Percentiles rank a stretch among this genome's conserved stretches.
Conservation (phyloP, 805 yeast genomes). For the Candida vaughaniae region DNA sequence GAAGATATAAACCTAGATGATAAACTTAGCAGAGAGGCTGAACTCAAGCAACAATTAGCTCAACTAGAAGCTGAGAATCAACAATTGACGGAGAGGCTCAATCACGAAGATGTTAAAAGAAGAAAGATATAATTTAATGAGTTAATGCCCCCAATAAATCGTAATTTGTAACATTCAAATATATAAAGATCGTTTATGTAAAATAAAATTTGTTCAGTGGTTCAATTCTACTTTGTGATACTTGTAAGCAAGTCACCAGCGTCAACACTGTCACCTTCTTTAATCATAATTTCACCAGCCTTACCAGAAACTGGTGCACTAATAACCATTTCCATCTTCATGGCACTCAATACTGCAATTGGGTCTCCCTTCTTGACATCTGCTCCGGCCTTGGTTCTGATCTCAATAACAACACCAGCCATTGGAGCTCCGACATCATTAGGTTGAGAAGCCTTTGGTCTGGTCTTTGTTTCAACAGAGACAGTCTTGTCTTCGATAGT, state of each 20-base stretch:
- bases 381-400: conserved; percentile 82
- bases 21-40: conserved; percentile 20
- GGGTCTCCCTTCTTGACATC: conserved; percentile 97
- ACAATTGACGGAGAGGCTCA: conserved; percentile 19
- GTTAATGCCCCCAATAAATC: no score
- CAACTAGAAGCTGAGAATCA: conserved; percentile 28
- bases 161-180: no score
- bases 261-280: conserved; percentile 94
- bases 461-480: conserved; percentile 77
- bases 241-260: conserved; percentile 78
- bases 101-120: conserved; percentile 15
- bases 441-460: conserved; percentile 92
- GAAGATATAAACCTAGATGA: conserved; percentile 20
- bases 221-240: conserved; percentile 25
- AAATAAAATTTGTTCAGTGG: no score
- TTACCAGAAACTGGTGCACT: conserved; percentile 88
- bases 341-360: conserved; percentile 88
- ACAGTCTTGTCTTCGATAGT: conserved; percentile 86
- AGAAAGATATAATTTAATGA: conserved; percentile 2
- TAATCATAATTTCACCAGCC: conserved; percentile 71
- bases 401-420: conserved; percentile 98
- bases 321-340: conserved; percentile 99
- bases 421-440: conserved; percentile 97
- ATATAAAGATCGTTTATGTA: no score
- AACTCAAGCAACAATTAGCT: conserved; percentile 22